Evolutionary conservation across 768 basidiomycete species (phyloP).

Genomic region (Fomitopsis serialis): DNA sequence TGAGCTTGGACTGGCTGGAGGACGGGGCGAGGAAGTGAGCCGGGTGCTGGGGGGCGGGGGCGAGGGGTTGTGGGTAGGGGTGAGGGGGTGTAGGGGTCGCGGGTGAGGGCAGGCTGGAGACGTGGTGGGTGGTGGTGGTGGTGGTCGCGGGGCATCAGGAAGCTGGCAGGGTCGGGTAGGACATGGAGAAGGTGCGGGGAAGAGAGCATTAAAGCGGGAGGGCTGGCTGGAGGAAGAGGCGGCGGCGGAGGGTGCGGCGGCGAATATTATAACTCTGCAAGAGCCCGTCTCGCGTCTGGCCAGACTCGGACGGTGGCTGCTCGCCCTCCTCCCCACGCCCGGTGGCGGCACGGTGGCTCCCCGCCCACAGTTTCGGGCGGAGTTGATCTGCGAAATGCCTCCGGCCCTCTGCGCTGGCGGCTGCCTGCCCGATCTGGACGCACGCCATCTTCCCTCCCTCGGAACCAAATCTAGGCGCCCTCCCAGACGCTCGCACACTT

Average conservation of each 20-base stretch:
- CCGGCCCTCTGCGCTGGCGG: not conserved
- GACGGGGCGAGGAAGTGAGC: not conserved
- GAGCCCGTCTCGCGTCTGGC: not conserved
- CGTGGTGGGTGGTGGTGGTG: not conserved
- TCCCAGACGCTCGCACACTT: not conserved
- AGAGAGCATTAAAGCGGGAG: not conserved
- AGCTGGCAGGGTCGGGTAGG: not conserved
- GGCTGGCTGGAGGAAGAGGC: not conserved
- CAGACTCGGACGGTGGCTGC: too few species aligned
- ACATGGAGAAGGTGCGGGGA: not conserved
- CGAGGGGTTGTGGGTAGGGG: not conserved
- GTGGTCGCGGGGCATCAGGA: slow-evolving; percentile 1
- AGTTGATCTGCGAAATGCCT: slow-evolving; percentile 1
- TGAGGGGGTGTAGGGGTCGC: not conserved
- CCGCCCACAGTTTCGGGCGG: not conserved
- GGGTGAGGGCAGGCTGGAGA: not conserved
- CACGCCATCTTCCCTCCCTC: not conserved
- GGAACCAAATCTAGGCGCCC: slow-evolving; percentile 4
- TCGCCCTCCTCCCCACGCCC: too few species aligned
- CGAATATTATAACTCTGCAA: not conserved
- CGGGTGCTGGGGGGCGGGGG: slow-evolving; percentile 1
- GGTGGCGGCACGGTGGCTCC: too few species aligned
- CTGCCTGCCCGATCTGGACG: not conserved
- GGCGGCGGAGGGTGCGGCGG: not conserved
- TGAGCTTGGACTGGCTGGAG: not conserved